Evolutionary conservation across 2,329 filamentous ascomycete species (phyloP), one percentile per base, ranked within the genome.

Genomic region (Exserohilum rostratum): DNA sequence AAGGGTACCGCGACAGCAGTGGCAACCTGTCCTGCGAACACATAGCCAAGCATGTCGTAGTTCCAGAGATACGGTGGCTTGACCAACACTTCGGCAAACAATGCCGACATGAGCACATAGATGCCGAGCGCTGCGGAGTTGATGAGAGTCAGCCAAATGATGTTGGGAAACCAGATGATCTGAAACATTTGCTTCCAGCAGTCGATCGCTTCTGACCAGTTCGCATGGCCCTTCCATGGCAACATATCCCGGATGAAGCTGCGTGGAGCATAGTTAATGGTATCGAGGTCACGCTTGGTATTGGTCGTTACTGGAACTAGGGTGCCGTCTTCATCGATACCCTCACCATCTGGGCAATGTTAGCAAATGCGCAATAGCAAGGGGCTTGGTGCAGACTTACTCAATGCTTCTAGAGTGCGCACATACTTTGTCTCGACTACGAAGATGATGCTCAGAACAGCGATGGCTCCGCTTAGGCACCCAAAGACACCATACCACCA

Each of bases 161-260:
- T 51, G 44, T 58, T 58, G 17, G 55, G 55, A 25, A 58, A 58
- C 52, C 55, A 58, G 11, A 58, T 58, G 15, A 58, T 49, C 11
- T 55, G 47, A 29, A 55, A 40, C 55, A 58, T 58, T 25, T 58
- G 55, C 30, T 52, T 55, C 55, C 55, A 58, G 38, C 55, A 58
- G 22, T 39, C 39, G 15, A 58, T 52, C 1, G 55, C 47, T 39
- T 58, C 47, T 1, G 38, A 45, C 55, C 55, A 58, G 22, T 52
- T 30, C 5, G 52, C 33, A 22, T 55, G 39, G 6, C 55, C 55
- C 20, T 58, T 55, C 55, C 55, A 58, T 11, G 55, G 55, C 9
- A 58, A 44, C 47, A 58, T 55, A 31, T 48, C 44, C 30, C 43
- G 50, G 22, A 58, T 3, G 39, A 58, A 58, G 33, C 34, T 46